phyloP scores from a whole-genome alignment of 2,329 filamentous ascomycete genomes.

The Calonectria pauciramosa region DNA sequence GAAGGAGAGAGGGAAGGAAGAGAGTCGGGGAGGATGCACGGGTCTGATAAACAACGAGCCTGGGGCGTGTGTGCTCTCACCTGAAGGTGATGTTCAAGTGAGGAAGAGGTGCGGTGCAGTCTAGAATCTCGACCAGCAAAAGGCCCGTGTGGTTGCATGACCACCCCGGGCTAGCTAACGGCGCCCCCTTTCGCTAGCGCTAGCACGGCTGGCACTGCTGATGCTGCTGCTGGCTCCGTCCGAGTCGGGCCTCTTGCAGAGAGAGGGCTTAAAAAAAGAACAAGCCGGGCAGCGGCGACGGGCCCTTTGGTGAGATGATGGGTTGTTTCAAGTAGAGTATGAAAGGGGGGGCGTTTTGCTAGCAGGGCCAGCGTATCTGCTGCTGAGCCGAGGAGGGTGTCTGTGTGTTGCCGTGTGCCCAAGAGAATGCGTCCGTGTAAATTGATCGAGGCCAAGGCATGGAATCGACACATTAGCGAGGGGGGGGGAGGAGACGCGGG shows the following conservation, averaged over 20 bases:
- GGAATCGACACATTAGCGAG: not conserved
- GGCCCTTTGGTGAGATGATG: conserved; percentile 27
- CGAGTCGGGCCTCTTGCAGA: not conserved
- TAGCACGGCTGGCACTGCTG: not conserved
- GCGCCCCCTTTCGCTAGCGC: conserved; percentile 3
- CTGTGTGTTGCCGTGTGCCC: conserved; percentile 13
- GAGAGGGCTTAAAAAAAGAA: conserved; percentile 2
- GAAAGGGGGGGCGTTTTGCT: conserved; percentile 19
- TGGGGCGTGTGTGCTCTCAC: not conserved
- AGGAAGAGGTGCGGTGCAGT: not conserved
- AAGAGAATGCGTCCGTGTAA: conserved; percentile 1
- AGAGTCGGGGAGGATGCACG: not conserved
- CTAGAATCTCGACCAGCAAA: not conserved
- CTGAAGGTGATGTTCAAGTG: conserved; percentile 5
- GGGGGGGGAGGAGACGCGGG: not conserved
- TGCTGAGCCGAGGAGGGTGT: conserved; percentile 5
- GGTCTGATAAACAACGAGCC: conserved; percentile 5
- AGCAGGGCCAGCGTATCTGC: not conserved
- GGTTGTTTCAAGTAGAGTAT: conserved; percentile 43
- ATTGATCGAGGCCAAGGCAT: conserved; percentile 6
- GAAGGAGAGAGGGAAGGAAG: not conserved
- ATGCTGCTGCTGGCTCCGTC: not conserved
- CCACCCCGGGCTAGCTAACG: not conserved
- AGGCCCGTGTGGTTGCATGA: conserved; percentile 8
- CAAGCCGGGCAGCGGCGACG: not conserved